A percentile compares a stretch with the other conserved stretches of the same genome.
Evolutionary conservation across 2,329 filamentous ascomycete genomes (phyloP).

Genomic region (Chrysosphaeria jannelii): DNA sequence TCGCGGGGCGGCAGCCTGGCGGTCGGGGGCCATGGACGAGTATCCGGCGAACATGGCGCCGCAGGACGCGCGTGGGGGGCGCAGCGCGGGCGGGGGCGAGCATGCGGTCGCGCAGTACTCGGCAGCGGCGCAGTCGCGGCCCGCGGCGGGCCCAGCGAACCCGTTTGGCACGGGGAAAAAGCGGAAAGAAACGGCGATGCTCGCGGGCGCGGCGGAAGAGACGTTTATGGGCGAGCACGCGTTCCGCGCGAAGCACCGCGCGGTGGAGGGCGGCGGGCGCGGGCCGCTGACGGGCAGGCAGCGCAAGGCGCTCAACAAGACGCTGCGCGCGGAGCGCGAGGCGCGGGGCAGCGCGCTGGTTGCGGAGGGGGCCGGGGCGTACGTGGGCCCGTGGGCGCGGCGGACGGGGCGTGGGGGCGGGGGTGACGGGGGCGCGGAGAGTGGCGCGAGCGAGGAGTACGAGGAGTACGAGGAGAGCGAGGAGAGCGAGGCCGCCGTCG

Average conservation of each 20-base stretch:
- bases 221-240: slow-evolving; percentile 71
- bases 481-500: slow-evolving; percentile 39
- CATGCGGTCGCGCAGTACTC: slow-evolving; percentile 34
- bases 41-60: slow-evolving; percentile 37
- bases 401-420: slow-evolving; percentile 39
- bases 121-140: slow-evolving; percentile 39
- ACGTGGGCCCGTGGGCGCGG: slow-evolving; percentile 82
- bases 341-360: slow-evolving; percentile 59
- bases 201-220: slow-evolving; percentile 70
- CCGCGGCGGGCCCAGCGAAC: slow-evolving; percentile 37
- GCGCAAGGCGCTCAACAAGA: slow-evolving; percentile 40
- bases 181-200: slow-evolving; percentile 52
- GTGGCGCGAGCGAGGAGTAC: slow-evolving; percentile 45
- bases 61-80: slow-evolving; percentile 29
- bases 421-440: slow-evolving; percentile 46
- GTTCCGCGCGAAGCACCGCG: slow-evolving; percentile 66
- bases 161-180: slow-evolving; percentile 32
- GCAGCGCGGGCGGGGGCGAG: slow-evolving; percentile 21
- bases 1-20: no score
- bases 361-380: slow-evolving; percentile 63
- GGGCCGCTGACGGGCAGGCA: slow-evolving; percentile 22
- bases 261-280: slow-evolving; percentile 35
- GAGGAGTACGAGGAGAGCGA: slow-evolving; percentile 27
- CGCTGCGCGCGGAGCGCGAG: slow-evolving; percentile 45
- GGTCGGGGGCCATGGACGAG: slow-evolving; percentile 27